A percentile compares a stretch with the other conserved stretches of the same genome.
Conservation (phyloP, 2,329 filamentous ascomycete species). For the Corinectria fuckeliana region DNA sequence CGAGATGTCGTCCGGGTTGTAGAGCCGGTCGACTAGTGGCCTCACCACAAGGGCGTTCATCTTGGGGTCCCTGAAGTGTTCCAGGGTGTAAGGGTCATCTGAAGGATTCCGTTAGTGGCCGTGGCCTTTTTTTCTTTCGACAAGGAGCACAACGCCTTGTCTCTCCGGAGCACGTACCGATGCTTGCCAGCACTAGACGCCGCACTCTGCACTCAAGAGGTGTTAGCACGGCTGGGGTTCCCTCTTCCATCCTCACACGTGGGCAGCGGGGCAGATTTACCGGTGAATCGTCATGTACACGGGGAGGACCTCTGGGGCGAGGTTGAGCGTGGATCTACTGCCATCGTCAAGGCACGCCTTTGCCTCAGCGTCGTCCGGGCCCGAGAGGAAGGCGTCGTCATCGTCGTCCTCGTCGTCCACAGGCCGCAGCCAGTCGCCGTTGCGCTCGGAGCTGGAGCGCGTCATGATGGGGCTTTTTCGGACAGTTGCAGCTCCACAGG, state of each 20-base stretch:
- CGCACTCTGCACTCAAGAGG: constrained; percentile 37
- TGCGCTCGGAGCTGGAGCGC: constrained; percentile 29
- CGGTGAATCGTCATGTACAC: constrained; percentile 41
- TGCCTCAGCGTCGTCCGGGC: constrained; percentile 34
- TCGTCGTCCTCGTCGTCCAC: constrained; percentile 38
- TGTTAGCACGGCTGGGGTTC: constrained; percentile 32
- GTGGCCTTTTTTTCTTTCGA: background rate
- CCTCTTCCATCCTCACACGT: background rate
- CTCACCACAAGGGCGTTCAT: constrained; percentile 72
- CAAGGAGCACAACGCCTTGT: background rate
- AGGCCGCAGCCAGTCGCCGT: constrained; percentile 34
- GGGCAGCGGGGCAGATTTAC: constrained; percentile 29
- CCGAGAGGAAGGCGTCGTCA: constrained; percentile 34
- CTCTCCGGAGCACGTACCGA: constrained; percentile 24
- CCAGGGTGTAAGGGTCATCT: constrained; percentile 56
- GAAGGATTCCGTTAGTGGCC: constrained; percentile 10
- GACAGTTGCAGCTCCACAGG: constrained; percentile 4
- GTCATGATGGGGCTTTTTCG: no score
- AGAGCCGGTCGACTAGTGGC: constrained; percentile 72
- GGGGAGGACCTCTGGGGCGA: constrained; percentile 30
- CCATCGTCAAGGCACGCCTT: constrained; percentile 37
- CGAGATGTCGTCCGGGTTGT: constrained; percentile 69
- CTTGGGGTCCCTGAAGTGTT: constrained; percentile 70
- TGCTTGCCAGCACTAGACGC: constrained; percentile 38
- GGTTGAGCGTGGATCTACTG: constrained; percentile 32